phyloP scores from a whole-genome alignment of 2,329 filamentous ascomycete species.

The Lachnellula hyalina region DNA sequence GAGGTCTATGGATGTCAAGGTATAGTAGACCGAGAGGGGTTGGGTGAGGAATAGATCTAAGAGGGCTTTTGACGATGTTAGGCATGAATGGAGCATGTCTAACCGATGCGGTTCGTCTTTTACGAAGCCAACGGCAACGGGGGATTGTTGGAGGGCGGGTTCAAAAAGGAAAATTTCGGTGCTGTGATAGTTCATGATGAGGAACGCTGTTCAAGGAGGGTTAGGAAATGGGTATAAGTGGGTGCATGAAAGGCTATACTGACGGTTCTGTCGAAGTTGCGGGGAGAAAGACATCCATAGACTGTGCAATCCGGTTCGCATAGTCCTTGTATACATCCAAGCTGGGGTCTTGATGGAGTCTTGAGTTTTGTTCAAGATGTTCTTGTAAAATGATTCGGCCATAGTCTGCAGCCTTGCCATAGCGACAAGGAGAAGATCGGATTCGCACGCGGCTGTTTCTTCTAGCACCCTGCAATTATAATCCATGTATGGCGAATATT shows the following conservation, averaged over 20 bases:
- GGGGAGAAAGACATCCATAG: constrained; percentile 15
- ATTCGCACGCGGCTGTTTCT: constrained; percentile 11
- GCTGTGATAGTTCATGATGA: constrained; percentile 13
- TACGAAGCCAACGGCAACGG: constrained; percentile 4
- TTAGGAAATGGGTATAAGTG: neutral
- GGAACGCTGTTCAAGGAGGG: constrained; percentile 1
- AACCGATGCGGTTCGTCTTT: constrained; percentile 12
- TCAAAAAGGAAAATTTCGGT: constrained; percentile 17
- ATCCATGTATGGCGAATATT: constrained; percentile 17
- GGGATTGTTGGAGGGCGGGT: constrained; percentile 9
- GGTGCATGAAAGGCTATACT: constrained; percentile 1
- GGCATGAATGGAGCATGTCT: constrained; percentile 19
- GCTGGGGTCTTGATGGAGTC: constrained; percentile 9
- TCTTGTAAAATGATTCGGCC: constrained; percentile 10
- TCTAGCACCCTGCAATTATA: constrained; percentile 15
- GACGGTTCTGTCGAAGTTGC: constrained; percentile 17
- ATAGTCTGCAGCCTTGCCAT: constrained; percentile 15
- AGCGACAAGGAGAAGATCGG: constrained; percentile 17
- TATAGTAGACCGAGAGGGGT: constrained; percentile 4
- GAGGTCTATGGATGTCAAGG: constrained; percentile 8
- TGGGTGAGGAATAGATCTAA: constrained; percentile 10
- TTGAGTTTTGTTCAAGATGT: constrained; percentile 7
- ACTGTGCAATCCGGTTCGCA: constrained; percentile 9
- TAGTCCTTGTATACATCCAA: constrained; percentile 17
- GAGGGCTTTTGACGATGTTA: constrained; percentile 10